Evolutionary conservation across 768 basidiomycete species (phyloP), one percentile per base, ranked within the genome.

Genomic region (Lentinula aciculospora): DNA sequence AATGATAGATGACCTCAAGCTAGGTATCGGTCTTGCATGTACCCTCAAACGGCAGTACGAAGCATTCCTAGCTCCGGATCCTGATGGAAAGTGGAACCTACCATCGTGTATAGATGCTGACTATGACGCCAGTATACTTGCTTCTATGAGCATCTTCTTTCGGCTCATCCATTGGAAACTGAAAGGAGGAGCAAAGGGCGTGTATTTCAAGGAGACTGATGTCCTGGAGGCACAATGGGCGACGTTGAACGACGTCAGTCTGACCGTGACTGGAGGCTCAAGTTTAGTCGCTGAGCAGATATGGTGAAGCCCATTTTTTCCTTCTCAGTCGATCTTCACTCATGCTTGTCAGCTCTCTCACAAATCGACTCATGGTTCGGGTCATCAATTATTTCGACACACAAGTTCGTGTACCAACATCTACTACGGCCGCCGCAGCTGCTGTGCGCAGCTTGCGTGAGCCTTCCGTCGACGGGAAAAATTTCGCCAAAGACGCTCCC

Each of bases 201-300:
- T 95, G 48, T 91, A 96, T 71, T 95, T 98, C 78, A 94, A 95
- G 67, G 97, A 99, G 76, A 97, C 95, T 0, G 96, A 98, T 68
- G 85, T 98, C n/a, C 79, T 99, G 36, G 96, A 99, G 68, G 86
- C 89, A 5, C 94, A 98, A 65, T 96, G 94, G 91, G 88, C 90
- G 19, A 95, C 96, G 21, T 86, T 98, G 71, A 91, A 90, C 62
- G 91, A 92, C 68, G 93, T 96, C 53, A 94, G 93, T 58, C 77
- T 94, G 69, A 90, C 87, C 36, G 88, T 94, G 8, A 77, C 84
- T 19, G 92, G 92, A 4, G 97, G 95, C 23, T 94, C 96, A 19
- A 73, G 89, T 53, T 75, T 96, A 3, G 94, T 99, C 9, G 95
- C 95, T 10, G 96, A 98, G 72, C 92, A 97, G 65, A 83, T 98